Evolutionary conservation across 2,329 filamentous ascomycete species (phyloP).

Genomic region (Aureobasidium sp.): DNA sequence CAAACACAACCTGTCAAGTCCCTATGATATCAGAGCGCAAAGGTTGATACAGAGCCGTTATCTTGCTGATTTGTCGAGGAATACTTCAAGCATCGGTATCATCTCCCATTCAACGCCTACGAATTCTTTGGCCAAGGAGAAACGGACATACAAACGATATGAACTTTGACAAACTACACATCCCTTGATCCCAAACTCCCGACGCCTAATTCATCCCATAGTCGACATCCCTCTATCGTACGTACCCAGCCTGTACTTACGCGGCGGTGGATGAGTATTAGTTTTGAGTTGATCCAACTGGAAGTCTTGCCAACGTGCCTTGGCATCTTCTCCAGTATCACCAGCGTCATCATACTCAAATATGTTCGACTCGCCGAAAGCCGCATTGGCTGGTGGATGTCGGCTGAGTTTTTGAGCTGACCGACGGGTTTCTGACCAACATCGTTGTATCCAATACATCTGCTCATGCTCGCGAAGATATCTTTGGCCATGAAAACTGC

Average conservation of each 20-base stretch:
- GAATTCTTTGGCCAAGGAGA: background rate
- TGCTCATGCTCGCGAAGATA: conserved; percentile 41
- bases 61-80: too few species aligned
- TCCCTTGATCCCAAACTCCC: background rate
- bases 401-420: background rate
- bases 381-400: conserved; percentile 8
- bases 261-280: background rate
- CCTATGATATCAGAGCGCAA: too few species aligned
- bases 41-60: too few species aligned
- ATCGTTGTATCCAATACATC: conserved; percentile 20
- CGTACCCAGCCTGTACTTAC: background rate
- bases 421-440: conserved; percentile 12
- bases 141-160: background rate
- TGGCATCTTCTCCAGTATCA: conserved; percentile 12
- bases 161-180: background rate
- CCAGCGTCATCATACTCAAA: conserved; percentile 13
- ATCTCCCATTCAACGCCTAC: too few species aligned
- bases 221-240: background rate
- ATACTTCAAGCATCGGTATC: too few species aligned
- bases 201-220: background rate
- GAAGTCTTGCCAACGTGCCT: conserved; percentile 15
- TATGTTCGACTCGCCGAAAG: conserved; percentile 10
- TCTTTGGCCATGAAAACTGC: conserved; percentile 49
- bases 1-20: too few species aligned
- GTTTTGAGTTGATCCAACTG: background rate